Conservation (phyloP, 495 filamentous ascomycete species). For the Venustampulla echinocandica region DNA sequence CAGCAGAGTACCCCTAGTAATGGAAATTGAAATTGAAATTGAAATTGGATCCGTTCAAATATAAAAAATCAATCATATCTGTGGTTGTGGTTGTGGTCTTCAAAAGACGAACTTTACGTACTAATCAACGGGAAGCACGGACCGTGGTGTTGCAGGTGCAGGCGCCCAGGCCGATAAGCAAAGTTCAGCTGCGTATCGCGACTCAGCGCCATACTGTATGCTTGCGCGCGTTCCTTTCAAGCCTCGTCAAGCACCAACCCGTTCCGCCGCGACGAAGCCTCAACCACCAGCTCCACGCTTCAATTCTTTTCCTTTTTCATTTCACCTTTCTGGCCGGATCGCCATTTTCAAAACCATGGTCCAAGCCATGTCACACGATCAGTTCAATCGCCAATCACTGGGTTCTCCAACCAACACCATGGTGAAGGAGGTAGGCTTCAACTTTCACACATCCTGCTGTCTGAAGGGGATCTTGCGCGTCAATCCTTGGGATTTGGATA, state of each 20-base stretch:
- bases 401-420: conserved; percentile 45
- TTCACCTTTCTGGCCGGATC: neutral
- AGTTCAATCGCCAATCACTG: conserved; percentile 53
- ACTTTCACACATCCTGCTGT: neutral
- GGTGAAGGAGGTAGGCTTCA: conserved; percentile 54
- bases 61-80: too few species aligned
- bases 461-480: neutral
- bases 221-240: too few species aligned
- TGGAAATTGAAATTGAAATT: too few species aligned
- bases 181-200: too few species aligned
- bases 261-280: neutral
- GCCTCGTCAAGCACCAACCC: conserved; percentile 4
- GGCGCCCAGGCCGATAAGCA: conserved; percentile 1
- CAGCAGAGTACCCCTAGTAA: too few species aligned
- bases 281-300: neutral
- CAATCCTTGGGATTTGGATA: too few species aligned
- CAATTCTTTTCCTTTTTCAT: neutral
- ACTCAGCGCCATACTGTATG: too few species aligned
- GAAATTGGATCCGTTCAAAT: too few species aligned
- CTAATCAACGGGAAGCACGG: too few species aligned
- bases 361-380: conserved; percentile 44
- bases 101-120: too few species aligned
- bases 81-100: too few species aligned
- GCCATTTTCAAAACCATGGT: neutral
- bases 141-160: too few species aligned